Evolutionary conservation across 1,284 basidiomycete species (phyloP).

Genomic region (Trichosporon sp.): DNA sequence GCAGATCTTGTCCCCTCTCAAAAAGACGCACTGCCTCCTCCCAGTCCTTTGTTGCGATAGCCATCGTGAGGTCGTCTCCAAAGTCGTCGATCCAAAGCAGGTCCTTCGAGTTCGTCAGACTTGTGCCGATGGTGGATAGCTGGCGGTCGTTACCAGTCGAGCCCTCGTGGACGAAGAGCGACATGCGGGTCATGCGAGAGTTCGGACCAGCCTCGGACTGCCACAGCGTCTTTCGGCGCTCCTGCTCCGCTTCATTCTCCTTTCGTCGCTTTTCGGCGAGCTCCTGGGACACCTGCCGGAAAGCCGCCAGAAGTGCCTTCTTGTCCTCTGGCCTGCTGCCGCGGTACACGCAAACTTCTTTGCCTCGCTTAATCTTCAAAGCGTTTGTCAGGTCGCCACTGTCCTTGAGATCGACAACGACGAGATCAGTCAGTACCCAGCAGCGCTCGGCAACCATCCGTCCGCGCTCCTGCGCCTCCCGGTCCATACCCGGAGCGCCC

Average conservation of each 20-base stretch:
- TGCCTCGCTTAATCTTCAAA: slow-evolving; percentile 89
- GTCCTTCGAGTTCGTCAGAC: slow-evolving; percentile 67
- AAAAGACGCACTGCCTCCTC: slow-evolving; percentile 79
- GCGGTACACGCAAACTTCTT: slow-evolving; percentile 91
- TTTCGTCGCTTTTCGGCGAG: slow-evolving; percentile 82
- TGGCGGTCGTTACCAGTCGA: slow-evolving; percentile 59
- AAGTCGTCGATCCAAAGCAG: slow-evolving; percentile 84
- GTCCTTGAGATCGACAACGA: slow-evolving; percentile 94
- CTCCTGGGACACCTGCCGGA: slow-evolving; percentile 90
- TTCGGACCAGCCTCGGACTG: slow-evolving; percentile 59
- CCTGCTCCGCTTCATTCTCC: slow-evolving; percentile 88
- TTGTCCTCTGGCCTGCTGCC: slow-evolving; percentile 82
- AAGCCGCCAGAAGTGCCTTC: slow-evolving; percentile 77
- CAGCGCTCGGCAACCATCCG: slow-evolving; percentile 85
- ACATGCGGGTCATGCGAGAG: slow-evolving; percentile 29
- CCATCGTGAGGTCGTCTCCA: slow-evolving; percentile 86
- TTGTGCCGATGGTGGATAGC: slow-evolving; percentile 66
- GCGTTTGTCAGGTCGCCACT: slow-evolving; percentile 90
- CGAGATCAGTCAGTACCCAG: slow-evolving; percentile 88
- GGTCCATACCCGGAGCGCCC: slow-evolving; percentile 28
- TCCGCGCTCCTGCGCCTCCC: slow-evolving; percentile 63
- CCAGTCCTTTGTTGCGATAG: slow-evolving; percentile 88
- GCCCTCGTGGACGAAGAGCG: slow-evolving; percentile 31
- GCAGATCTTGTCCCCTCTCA: slow-evolving; percentile 77
- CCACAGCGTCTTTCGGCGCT: slow-evolving; percentile 80